Evolutionary conservation across 768 basidiomycete genomes (phyloP).

Genomic region (Candolleomyces aberdarensis): DNA sequence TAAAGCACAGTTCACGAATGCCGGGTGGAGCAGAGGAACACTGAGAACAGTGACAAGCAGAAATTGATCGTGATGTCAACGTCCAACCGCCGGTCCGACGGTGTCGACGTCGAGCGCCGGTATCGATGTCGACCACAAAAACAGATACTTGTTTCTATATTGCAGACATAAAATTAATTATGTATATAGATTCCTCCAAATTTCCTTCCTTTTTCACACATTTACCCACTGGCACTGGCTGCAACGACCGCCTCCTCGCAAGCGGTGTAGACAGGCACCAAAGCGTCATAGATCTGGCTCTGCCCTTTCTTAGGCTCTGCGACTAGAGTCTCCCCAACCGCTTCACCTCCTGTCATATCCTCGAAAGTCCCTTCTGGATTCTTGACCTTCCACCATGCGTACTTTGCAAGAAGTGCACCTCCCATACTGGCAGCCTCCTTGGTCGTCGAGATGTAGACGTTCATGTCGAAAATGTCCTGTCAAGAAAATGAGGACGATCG

Average conservation of each 20-base stretch:
- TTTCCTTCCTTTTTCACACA: not conserved
- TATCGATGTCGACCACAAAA: too few species aligned
- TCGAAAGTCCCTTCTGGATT: conserved; percentile 54
- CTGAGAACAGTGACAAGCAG: too few species aligned
- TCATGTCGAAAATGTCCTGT: conserved; percentile 72
- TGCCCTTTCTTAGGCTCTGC: conserved; percentile 51
- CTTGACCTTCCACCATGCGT: conserved; percentile 60
- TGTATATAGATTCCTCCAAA: not conserved
- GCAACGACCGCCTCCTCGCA: conserved; percentile 54
- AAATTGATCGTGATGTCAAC: too few species aligned
- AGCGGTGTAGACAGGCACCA: conserved; percentile 49
- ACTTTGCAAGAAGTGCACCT: conserved; percentile 69
- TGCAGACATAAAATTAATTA: too few species aligned
- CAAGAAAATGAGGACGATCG: not conserved
- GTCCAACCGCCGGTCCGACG: too few species aligned
- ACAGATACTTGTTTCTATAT: too few species aligned
- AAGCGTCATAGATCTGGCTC: conserved; percentile 46
- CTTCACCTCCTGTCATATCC: conserved; percentile 54
- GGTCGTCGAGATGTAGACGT: conserved; percentile 63
- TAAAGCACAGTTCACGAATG: too few species aligned
- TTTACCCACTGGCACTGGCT: not conserved
- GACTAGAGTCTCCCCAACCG: conserved; percentile 56
- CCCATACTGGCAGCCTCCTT: conserved; percentile 73
- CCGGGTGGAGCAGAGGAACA: too few species aligned
- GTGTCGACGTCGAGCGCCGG: too few species aligned